Evolutionary conservation across 331 rosid genomes (phyloP), one percentile per base, ranked within the genome.

Genomic region (Malus hybrid): DNA sequence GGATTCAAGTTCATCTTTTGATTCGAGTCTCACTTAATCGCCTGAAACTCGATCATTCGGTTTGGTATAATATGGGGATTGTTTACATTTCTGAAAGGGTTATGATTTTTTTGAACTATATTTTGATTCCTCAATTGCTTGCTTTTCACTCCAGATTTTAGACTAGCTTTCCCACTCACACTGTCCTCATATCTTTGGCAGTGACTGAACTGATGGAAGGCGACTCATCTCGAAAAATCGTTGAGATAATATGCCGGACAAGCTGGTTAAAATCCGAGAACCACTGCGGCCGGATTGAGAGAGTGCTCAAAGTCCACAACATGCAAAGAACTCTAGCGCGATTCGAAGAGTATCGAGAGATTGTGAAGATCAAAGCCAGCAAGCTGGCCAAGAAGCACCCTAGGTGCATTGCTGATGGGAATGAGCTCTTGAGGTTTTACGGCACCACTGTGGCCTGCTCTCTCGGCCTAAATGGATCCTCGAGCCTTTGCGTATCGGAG

Each of bases 171-270:
- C 64, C 44, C 16, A 36, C 67, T 78, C 48, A 71, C 66, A 64
- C 0, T 32, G 8, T 44, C 31, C 16, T 20, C 66, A 32, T 34
- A 15, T n/a, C 20, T 71, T 29, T 42, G 67, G 39, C 93, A 94
- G 99, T 94, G 36, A 92, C 99, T 72, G 99, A 94, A 63, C 96
- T 94, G 48, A 91, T 87, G 85, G 99, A 94, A 78, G 97, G 99
- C 1, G 99, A 94, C 80, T 94, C 99, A 36, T 94, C 99, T 16
- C 86, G 99, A 74, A 94, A 94, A 86, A 94, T 94, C 69, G 99
- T 94, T 46, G 99, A 94, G 80, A 94, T 94, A 70, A 94, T 94
- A 80, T 94, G 99, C 94, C 86, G 93, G 73, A 89, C 99, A 0
- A 94, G 96, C 83, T 92, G 93, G 94, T 79, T 86, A 61, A 94